These are phyloP conservation scores for Musa schizocarpa DNA, from an alignment of 176 grass and related monocot species.

Conservation along the genomic window DNA sequence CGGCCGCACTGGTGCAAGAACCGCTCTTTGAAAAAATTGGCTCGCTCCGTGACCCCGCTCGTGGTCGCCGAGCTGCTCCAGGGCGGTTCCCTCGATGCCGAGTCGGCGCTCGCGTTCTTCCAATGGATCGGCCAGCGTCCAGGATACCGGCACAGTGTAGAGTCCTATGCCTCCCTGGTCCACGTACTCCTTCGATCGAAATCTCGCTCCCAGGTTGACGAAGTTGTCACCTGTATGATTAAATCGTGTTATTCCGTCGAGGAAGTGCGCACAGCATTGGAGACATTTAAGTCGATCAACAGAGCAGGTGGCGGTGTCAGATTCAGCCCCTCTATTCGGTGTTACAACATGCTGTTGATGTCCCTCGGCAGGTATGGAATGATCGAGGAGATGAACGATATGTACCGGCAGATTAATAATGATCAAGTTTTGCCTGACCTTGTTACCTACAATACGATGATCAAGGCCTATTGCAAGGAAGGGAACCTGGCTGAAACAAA, in stretches of 20 bases:
- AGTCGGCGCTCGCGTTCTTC: conserved; percentile 13
- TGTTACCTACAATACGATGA: conserved; percentile 22
- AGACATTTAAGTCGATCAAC: not conserved
- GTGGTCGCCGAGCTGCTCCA: conserved; percentile 6
- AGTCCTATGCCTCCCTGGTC: conserved; percentile 9
- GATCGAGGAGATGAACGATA: conserved; percentile 4
- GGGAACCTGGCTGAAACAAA: conserved; percentile 12
- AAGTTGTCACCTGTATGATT: conserved; percentile 9
- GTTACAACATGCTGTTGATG: conserved; percentile 9
- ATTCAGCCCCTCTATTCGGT: conserved; percentile 4
- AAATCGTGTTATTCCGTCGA: not conserved
- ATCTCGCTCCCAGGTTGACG: not conserved
- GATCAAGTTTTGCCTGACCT: not conserved
- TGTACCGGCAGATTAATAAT: not conserved
- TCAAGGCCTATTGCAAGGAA: conserved; percentile 10
- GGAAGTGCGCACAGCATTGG: conserved; percentile 1
- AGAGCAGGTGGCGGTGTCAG: not conserved
- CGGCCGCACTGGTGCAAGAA: not conserved
- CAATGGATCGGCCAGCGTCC: conserved; percentile 10
- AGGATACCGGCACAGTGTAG: conserved; percentile 13
- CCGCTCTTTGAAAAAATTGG: not conserved
- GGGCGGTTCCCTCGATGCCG: not conserved
- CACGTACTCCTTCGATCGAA: conserved; percentile 8
- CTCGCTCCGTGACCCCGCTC: conserved; percentile 9
- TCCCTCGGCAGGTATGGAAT: conserved; percentile 4